phyloP scores from a whole-genome alignment of 805 yeast genomes.

The Teunomyces cretensis region DNA sequence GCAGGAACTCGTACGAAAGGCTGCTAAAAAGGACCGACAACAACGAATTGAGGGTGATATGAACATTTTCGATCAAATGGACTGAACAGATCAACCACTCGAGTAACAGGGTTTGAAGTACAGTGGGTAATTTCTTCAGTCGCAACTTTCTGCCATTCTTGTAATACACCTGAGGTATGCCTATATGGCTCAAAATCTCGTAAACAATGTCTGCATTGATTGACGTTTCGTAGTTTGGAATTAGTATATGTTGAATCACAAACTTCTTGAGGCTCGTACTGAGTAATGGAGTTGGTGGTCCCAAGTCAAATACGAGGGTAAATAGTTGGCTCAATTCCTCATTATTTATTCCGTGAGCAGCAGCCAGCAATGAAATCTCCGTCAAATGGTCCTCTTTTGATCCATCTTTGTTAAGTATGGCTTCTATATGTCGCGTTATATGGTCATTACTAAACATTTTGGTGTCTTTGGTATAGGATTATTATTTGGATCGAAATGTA shows the following conservation, averaged over 20 bases:
- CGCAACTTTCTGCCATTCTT: conserved; percentile 3
- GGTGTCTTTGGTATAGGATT: neutral
- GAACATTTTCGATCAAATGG: conserved; percentile 6
- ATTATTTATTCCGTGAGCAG: conserved; percentile 1
- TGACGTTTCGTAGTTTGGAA: conserved; percentile 1
- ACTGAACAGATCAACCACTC: conserved; percentile 12
- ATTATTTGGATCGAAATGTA: neutral
- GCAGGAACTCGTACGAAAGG: conserved; percentile 13
- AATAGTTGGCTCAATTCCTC: conserved; percentile 1
- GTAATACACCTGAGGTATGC: conserved; percentile 9
- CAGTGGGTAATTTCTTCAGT: conserved; percentile 6
- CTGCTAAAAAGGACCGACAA: conserved; percentile 11
- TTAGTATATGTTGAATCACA: conserved; percentile 3
- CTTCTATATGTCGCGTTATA: conserved; percentile 2
- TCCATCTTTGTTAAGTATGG: neutral
- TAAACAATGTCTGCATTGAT: conserved; percentile 6
- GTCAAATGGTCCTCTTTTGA: neutral
- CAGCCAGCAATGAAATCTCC: neutral
- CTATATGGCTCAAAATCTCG: conserved; percentile 11
- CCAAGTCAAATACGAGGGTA: conserved; percentile 2
- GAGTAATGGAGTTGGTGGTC: neutral
- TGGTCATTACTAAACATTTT: neutral
- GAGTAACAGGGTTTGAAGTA: conserved; percentile 7
- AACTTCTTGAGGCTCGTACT: conserved; percentile 1
- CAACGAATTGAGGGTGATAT: conserved; percentile 3